Percentiles rank a stretch among this genome's conserved stretches.
Evolutionary conservation across 2,329 filamentous ascomycete genomes (phyloP).

Genomic region (Thermothelomyces thermophilus): DNA sequence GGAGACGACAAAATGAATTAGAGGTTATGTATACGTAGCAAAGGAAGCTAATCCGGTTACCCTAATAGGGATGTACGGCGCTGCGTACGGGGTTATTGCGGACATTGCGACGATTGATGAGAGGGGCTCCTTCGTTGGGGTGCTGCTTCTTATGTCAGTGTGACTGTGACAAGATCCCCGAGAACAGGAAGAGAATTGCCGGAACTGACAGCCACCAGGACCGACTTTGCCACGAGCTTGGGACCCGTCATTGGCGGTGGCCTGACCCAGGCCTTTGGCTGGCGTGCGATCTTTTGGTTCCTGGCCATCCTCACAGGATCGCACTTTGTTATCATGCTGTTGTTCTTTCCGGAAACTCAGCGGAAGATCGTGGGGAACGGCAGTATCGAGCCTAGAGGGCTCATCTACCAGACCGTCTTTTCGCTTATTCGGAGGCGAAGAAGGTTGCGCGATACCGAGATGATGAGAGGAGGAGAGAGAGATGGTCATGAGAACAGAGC

Average conservation of each 20-base stretch:
- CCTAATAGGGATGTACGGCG: constrained; percentile 8
- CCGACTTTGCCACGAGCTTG: constrained; percentile 34
- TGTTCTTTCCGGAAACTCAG: constrained; percentile 51
- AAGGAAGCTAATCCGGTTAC: no score
- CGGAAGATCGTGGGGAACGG: constrained; percentile 47
- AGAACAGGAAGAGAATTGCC: no score
- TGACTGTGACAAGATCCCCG: no score
- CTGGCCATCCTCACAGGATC: constrained; percentile 41
- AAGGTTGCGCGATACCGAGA: background rate
- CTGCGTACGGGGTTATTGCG: constrained; percentile 46
- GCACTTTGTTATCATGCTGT: constrained; percentile 36
- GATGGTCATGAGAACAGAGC: background rate
- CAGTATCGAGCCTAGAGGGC: constrained; percentile 35
- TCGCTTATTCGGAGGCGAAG: constrained; percentile 14
- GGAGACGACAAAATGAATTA: no score
- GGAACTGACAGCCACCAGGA: constrained; percentile 7
- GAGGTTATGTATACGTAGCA: no score
- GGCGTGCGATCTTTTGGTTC: constrained; percentile 58
- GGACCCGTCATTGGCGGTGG: constrained; percentile 55
- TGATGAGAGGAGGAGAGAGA: background rate
- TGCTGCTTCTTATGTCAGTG: constrained; percentile 36
- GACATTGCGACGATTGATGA: constrained; percentile 57
- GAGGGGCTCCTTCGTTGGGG: constrained; percentile 50
- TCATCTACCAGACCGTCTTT: constrained; percentile 31
- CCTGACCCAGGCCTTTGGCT: constrained; percentile 50